These are phyloP conservation scores for Scheffersomyces titani DNA, from an alignment of 1,139 yeast genomes.

Conservation along the genomic window DNA sequence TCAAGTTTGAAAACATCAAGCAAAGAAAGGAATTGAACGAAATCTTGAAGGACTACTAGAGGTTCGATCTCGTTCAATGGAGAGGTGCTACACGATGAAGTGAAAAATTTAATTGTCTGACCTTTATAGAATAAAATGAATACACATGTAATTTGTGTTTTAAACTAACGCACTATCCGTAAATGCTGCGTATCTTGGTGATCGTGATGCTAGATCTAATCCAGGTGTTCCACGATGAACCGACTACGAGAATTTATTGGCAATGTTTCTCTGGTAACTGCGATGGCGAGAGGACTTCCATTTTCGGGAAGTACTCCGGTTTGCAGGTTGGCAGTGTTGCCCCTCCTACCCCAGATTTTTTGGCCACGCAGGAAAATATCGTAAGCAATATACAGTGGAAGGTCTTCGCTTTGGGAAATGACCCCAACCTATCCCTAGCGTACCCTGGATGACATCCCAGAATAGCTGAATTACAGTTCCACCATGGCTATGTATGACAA, in stretches of 20 bases:
- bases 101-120: background rate
- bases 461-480: no score
- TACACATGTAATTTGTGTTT: no score
- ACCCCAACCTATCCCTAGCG: background rate
- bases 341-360: constrained; percentile 1
- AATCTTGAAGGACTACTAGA: constrained; percentile 29
- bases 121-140: no score
- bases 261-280: no score
- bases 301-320: background rate
- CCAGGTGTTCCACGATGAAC: no score
- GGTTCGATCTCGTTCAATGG: background rate
- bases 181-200: no score
- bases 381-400: background rate
- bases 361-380: background rate
- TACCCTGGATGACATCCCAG: no score
- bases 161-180: no score
- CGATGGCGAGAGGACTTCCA: background rate
- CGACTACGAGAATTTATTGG: no score
- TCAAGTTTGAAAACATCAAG: constrained; percentile 43
- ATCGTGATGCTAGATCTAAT: no score
- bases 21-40: constrained; percentile 42
- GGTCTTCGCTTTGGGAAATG: background rate
- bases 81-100: background rate
- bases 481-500: no score
- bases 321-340: background rate